Base-by-base conservation (phyloP, 2,329 filamentous ascomycete genomes). In the Atkinsonella texensis region DNA sequence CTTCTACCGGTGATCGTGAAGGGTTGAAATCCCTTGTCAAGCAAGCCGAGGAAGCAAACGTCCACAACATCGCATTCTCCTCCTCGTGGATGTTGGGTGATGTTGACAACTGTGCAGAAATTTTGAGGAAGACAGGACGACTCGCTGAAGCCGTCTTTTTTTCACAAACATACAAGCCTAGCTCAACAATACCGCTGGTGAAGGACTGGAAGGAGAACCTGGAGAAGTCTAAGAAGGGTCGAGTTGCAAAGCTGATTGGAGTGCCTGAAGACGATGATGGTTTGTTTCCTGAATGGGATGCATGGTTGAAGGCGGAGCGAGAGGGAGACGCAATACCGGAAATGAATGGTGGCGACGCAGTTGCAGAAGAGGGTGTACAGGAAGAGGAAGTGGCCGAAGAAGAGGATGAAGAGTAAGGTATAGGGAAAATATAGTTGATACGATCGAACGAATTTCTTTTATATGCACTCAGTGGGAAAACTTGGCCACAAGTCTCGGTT, bases 271-370 rank as follows among this genome's bases (percentile, higher is more conserved):
- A 87, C 59, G 87, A 89, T 54, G 85, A 85, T 41, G 90, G 95
- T 2, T 77, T 98, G 59, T 98, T 98, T 71, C 91, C 91, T 0
- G 89, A 96, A 62, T 98, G 93, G 93, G 87, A 95, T 4, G 85
- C 93, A 68, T 96, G 88, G 74, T 65, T 97, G 59, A 77, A 79
- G 62, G 65, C 95, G 55, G 93, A 97, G 72, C 79, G 77, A 53
- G 83, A 89, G 60, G 85, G 86, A 3, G 50, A 43, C 18, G 28
- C 28, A n/a, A 20, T 38, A 20, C 32, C 23, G 1, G 42, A 50
- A 32, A 49, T 32, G 9, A 50, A 50, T 23, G 42, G 31, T 4
- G 48, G 48, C 20, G 58, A 54, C 17, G 53, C 53, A 35, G 50
- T 47, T 12, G 44, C 39, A 8, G 49, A 48, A 11, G 41, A 13